phyloP scores from a whole-genome alignment of 495 filamentous ascomycete species.

The Aspergillus leporis region DNA sequence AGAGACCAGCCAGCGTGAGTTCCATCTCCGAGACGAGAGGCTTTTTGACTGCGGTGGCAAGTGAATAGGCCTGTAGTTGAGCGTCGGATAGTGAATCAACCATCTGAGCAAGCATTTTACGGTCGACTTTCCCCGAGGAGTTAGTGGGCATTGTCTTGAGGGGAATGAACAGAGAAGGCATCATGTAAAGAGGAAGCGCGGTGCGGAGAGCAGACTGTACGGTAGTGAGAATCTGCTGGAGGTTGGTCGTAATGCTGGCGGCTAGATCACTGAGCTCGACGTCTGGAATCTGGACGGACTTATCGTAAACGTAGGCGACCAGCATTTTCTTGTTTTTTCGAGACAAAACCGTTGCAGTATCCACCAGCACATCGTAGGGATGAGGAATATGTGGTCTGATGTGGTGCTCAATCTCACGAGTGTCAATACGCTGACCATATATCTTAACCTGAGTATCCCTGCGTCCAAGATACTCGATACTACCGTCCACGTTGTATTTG shows the following conservation, averaged over 20 bases:
- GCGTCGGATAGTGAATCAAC: constrained; percentile 3
- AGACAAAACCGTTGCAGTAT: background rate
- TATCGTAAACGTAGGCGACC: too few relatives aligned
- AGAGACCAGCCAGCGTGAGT: constrained; percentile 16
- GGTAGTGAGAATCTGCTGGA: too few relatives aligned
- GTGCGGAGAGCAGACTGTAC: background rate
- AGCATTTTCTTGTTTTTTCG: too few relatives aligned
- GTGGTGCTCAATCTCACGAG: constrained; percentile 38
- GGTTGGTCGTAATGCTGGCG: background rate
- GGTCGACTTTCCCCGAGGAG: constrained; percentile 38
- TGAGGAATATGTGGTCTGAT: constrained; percentile 1
- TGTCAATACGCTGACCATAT: constrained; percentile 42
- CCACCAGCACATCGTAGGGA: background rate
- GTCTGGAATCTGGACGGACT: background rate
- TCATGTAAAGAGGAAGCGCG: constrained; percentile 38
- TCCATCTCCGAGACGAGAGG: constrained; percentile 5
- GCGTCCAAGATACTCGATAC: constrained; percentile 6
- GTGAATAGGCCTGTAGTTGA: background rate
- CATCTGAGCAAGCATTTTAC: constrained; percentile 12
- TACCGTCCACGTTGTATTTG: constrained; percentile 9
- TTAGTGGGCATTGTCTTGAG: constrained; percentile 36
- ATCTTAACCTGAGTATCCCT: constrained; percentile 21
- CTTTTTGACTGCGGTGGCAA: background rate
- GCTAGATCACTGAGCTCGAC: background rate
- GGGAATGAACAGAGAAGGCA: constrained; percentile 38